Evolutionary conservation across 768 basidiomycete genomes (phyloP).

Genomic region (Tephrocybe rancida): DNA sequence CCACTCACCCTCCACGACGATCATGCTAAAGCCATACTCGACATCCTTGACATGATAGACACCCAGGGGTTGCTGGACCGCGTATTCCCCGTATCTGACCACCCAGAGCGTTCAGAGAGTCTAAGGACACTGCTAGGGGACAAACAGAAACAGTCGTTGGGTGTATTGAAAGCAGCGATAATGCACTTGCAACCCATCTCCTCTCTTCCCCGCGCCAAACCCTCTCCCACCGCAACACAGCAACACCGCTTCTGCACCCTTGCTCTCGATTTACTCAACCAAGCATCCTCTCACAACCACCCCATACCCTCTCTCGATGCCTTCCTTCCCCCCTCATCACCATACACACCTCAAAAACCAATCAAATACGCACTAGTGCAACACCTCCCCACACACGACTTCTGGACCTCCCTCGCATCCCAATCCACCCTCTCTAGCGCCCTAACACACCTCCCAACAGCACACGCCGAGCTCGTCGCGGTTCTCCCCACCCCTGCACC

Average conservation of each 20-base stretch:
- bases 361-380: constrained; percentile 80
- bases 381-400: constrained; percentile 73
- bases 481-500: constrained; percentile 67
- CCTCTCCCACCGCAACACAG: constrained; percentile 64
- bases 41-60: constrained; percentile 67
- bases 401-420: constrained; percentile 75
- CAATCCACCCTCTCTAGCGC: constrained; percentile 37
- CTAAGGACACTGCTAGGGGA: constrained; percentile 59
- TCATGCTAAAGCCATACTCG: constrained; percentile 58
- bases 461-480: constrained; percentile 75
- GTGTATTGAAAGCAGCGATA: constrained; percentile 63
- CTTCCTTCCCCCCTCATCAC: constrained; percentile 35
- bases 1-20: constrained; percentile 1
- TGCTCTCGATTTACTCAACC: constrained; percentile 71
- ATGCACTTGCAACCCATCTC: constrained; percentile 70
- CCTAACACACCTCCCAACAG: constrained; percentile 57
- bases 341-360: constrained; percentile 23
- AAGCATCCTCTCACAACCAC: constrained; percentile 55
- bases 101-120: constrained; percentile 42
- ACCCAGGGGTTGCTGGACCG: constrained; percentile 79
- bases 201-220: constrained; percentile 63
- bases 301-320: constrained; percentile 48
- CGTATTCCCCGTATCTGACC: constrained; percentile 60
- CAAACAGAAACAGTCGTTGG: constrained; percentile 46
- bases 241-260: constrained; percentile 77